phyloP scores from a whole-genome alignment of 2,329 filamentous ascomycete genomes.

The Neofusicoccum umdonicola region DNA sequence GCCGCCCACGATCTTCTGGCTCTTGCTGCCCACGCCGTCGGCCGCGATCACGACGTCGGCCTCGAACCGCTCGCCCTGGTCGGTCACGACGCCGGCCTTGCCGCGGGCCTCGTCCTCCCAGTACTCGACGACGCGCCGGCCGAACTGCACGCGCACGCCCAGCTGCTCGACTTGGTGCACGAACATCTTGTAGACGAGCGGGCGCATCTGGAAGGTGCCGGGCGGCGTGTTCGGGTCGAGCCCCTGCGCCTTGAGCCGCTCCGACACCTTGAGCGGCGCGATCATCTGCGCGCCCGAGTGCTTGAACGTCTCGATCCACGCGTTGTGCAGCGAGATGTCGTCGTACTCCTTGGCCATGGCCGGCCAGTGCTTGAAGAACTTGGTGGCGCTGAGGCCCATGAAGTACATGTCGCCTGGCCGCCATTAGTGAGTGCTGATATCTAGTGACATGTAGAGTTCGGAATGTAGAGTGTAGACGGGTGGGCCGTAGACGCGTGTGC shows the following conservation, averaged over 20 bases:
- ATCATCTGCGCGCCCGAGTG: conserved; percentile 52
- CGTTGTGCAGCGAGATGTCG: conserved; percentile 52
- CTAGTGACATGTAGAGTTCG: too few species aligned
- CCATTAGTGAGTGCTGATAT: not conserved
- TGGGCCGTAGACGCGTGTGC: not conserved
- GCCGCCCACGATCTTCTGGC: conserved; percentile 44
- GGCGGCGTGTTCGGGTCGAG: conserved; percentile 50
- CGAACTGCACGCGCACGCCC: conserved; percentile 44
- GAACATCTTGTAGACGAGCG: conserved; percentile 57
- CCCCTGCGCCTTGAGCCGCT: conserved; percentile 47
- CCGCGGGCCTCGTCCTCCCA: conserved; percentile 42
- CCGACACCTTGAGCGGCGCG: conserved; percentile 48
- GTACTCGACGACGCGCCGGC: conserved; percentile 43
- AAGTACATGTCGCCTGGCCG: conserved; percentile 57
- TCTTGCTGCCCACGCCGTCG: conserved; percentile 46
- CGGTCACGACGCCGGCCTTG: conserved; percentile 34
- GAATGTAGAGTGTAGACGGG: too few species aligned
- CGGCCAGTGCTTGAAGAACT: conserved; percentile 57
- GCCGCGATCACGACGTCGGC: conserved; percentile 41
- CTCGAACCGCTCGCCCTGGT: conserved; percentile 42
- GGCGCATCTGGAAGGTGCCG: conserved; percentile 57
- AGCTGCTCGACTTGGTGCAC: conserved; percentile 48
- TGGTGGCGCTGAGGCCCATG: conserved; percentile 56
- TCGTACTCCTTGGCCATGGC: conserved; percentile 53
- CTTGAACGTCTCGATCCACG: conserved; percentile 57